Base-by-base conservation (phyloP, 208 protist genomes). In the Leishmania lainsoni region DNA sequence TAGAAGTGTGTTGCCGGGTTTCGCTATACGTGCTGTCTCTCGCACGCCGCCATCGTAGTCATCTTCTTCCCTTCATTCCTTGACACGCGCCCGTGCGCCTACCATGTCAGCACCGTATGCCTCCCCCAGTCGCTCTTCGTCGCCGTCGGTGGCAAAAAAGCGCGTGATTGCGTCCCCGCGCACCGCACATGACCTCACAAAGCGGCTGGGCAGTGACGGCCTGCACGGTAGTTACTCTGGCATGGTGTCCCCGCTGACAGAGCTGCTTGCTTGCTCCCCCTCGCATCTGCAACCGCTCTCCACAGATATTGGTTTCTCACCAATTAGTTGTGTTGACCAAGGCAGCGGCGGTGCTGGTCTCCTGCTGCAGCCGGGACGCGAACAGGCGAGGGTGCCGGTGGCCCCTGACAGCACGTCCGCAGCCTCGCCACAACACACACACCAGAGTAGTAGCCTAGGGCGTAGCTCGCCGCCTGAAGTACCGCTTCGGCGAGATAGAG, bases 201-300 rank as follows among this genome's bases (percentile, higher is more conserved):
- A 75, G 81, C 81, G 69, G 6, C 70, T 78, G 17, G 63, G 76
- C 81, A 81, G 29, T 56, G 81, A 74, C 32, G 76, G 58, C 29
- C 35, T 66, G 26, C 61, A 45, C 20, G 35, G 26, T 22, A 85
- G 75, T 54, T 59, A 29, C 32, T 61, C 45, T n/a, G 61, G 76
- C 3, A 58, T 85, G 32, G 71, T 79, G 49, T 81, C 81, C 12
- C 81, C 81, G 17, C 61, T 85, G 26, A 78, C 81, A 5, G 81
- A 81, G 12, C 32, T 85, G 45, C 58, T 78, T 32, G 68, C 81
- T 4, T 56, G 51, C 2, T 81, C 81, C 2, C 76, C 81, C 5
- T 76, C 81, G 29, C 81, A 81, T 65, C 76, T 85, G 81, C 81
- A 81, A 71, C 71, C 72, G 49, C 76, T 85, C 32, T 81, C 81